These are phyloP conservation scores for Dothiorella sarmentorum DNA, from an alignment of 2,329 filamentous ascomycete species.

Conservation along the genomic window DNA sequence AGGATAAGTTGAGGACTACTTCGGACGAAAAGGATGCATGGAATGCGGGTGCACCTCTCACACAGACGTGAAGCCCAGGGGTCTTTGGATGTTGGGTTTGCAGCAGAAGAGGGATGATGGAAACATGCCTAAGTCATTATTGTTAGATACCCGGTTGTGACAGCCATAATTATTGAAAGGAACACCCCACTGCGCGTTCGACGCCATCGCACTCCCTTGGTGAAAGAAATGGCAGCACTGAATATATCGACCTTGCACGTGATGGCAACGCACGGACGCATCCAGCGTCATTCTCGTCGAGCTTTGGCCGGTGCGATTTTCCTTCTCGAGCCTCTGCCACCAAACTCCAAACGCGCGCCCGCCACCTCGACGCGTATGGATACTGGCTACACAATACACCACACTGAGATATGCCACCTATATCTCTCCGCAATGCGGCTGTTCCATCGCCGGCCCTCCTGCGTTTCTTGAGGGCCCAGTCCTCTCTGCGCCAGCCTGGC, in stretches of 20 bases:
- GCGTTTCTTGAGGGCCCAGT: constrained; percentile 36
- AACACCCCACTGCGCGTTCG: too few species aligned
- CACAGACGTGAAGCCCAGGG: not conserved
- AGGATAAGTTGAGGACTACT: not conserved
- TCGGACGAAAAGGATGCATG: not conserved
- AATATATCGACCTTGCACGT: too few species aligned
- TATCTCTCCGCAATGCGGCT: constrained; percentile 30
- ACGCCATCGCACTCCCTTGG: too few species aligned
- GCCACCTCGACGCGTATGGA: constrained; percentile 5
- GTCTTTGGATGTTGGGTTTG: not conserved
- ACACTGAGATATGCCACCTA: constrained; percentile 35
- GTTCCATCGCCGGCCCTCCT: constrained; percentile 37
- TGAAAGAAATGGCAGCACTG: too few species aligned
- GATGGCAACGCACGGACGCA: not conserved
- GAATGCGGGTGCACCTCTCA: not conserved
- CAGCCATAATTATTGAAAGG: not conserved
- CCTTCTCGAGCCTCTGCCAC: not conserved
- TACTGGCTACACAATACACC: not conserved
- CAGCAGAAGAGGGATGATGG: too few species aligned
- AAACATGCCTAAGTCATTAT: not conserved
- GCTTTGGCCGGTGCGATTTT: constrained; percentile 9
- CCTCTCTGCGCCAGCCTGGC: constrained; percentile 13
- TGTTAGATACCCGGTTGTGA: not conserved
- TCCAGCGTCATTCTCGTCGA: not conserved
- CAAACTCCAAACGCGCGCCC: not conserved